Conservation (phyloP, 768 basidiomycete species). For the Boletus rubescentipes region DNA sequence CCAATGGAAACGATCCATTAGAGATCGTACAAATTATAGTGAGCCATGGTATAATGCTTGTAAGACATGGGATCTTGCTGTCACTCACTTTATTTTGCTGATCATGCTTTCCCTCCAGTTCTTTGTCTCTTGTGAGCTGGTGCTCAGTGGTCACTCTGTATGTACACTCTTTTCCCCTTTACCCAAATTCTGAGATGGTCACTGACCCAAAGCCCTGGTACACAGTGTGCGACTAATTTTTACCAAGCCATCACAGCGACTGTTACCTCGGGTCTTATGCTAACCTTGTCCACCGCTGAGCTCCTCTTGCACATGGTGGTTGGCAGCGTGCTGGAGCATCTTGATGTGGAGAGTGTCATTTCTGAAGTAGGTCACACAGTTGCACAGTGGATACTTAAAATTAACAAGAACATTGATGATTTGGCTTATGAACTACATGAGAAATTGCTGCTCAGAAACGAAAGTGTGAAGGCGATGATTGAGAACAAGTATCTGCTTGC, state of each 20-base stretch:
- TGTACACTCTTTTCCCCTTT: constrained; percentile 31
- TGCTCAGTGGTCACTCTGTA: constrained; percentile 88
- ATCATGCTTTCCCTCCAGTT: constrained; percentile 54
- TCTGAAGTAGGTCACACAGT: constrained; percentile 93
- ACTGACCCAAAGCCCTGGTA: constrained; percentile 14
- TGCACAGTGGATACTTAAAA: constrained; percentile 86
- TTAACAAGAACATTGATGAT: constrained; percentile 96
- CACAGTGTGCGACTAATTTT: constrained; percentile 87
- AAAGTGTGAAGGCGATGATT: constrained; percentile 94
- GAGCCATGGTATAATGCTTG: constrained; percentile 83
- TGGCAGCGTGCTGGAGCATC: constrained; percentile 93
- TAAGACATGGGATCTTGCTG: constrained; percentile 37
- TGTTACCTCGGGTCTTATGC: constrained; percentile 94
- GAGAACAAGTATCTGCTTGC: constrained; percentile 93
- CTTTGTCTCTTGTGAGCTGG: constrained; percentile 99
- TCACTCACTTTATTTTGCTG: neutral
- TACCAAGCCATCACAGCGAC: constrained; percentile 89
- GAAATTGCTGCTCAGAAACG: constrained; percentile 84
- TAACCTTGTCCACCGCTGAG: constrained; percentile 93
- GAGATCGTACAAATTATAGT: constrained; percentile 90
- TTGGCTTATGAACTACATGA: constrained; percentile 95
- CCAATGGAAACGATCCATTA: constrained; percentile 90
- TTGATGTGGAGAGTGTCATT: constrained; percentile 97
- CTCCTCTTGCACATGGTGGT: constrained; percentile 94
- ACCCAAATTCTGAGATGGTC: constrained; percentile 2